Conservation (phyloP, 176 grass and related monocot species). For the Pharus latifolius region DNA sequence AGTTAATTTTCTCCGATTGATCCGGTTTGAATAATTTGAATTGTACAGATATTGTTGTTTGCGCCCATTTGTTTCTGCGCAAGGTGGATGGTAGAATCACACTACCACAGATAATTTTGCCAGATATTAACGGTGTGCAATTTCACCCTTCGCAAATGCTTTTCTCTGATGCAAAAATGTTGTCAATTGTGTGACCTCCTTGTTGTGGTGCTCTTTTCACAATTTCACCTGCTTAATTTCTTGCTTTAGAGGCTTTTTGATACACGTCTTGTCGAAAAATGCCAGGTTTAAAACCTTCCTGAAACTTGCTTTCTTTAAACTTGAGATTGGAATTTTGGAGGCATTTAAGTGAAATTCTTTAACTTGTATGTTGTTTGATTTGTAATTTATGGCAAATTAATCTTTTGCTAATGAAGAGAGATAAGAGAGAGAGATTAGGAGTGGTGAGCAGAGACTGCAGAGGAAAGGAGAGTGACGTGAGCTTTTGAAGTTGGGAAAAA, state of each 20-base stretch:
- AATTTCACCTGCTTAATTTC: not conserved
- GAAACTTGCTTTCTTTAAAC: too few relatives aligned
- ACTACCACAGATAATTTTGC: not conserved
- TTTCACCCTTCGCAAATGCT: not conserved
- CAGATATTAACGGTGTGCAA: not conserved
- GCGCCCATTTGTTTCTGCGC: not conserved
- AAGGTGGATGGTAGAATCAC: not conserved
- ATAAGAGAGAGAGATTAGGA: not conserved
- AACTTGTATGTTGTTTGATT: too few relatives aligned
- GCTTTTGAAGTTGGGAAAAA: constrained; percentile 34
- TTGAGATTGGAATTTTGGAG: not conserved
- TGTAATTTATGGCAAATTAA: too few relatives aligned
- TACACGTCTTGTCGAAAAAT: too few relatives aligned
- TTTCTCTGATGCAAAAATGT: too few relatives aligned
- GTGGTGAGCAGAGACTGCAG: not conserved
- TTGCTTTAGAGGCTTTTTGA: too few relatives aligned
- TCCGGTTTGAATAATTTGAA: constrained; percentile 5
- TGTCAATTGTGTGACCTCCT: not conserved
- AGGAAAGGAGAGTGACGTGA: constrained; percentile 11
- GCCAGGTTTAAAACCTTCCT: too few relatives aligned
- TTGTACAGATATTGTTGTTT: constrained; percentile 22
- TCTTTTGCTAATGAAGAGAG: too few relatives aligned
- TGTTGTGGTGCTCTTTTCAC: not conserved
- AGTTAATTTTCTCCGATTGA: constrained; percentile 1
- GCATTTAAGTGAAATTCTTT: not conserved